Base-by-base conservation (phyloP, 106 monocot species). In the Dactylorhiza incarnata region DNA sequence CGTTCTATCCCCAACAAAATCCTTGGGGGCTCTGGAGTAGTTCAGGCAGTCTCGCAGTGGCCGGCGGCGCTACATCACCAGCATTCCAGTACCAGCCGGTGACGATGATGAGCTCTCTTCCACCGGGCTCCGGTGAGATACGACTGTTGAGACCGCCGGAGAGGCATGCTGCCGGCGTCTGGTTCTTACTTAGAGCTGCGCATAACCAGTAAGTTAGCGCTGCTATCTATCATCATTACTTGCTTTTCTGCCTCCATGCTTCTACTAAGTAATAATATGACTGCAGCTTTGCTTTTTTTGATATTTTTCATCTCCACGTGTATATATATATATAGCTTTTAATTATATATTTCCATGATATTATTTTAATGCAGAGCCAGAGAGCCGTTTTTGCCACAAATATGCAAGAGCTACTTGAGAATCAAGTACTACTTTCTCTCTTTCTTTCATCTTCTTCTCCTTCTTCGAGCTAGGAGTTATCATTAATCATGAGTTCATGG, bases 361-460 rank as follows among this genome's bases (percentile, higher is more conserved):
- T n/a, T n/a, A n/a, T 4, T 61, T 71, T 24, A 47, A 70, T 85
- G 78, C 78, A 88, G 88, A 71, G 63, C 71, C 49, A 85, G 66
- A 48, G 85, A 88, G 72, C 88, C 88, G 16, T 81, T 75, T 66
- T 76, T 88, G 82, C 88, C 88, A 78, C 88, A 88, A 78, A 88
- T 88, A 63, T 58, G 74, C 46, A 83, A 70, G 81, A 88, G 85
- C 80, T 83, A 83, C 78, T 75, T 88, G 52, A 85, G 88, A 76
- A 85, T 88, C 50, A 88, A 79, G 88, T 82, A 82, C 76, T 75
- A 45, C 61, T 22, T 78, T 43, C 25, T 2, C 48, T 19, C 62
- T 75, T 10, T 50, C 24, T 54, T 80, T 19, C 47, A 3, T 43
- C 55, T 68, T 16, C 3, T 29, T 6, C 37, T 68, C 53, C 16